A percentile compares a stretch with the other conserved stretches of the same genome.
Evolutionary conservation across 2,329 filamentous ascomycete genomes (phyloP).

Genomic region (Colletotrichum cuscutae): DNA sequence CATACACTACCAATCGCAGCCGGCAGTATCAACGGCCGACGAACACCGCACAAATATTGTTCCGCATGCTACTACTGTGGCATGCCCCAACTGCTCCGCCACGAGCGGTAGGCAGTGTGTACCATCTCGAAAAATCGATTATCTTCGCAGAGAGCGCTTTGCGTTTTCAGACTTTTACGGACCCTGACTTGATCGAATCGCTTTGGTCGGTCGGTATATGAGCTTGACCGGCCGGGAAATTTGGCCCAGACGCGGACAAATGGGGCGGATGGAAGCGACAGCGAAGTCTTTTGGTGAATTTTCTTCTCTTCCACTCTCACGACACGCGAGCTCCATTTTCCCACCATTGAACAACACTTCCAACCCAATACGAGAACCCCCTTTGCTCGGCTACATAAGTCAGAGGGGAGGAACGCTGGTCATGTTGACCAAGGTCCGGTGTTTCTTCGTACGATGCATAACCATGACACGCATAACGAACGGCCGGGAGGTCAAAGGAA

Average conservation of each 20-base stretch:
- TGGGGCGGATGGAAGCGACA: constrained; percentile 16
- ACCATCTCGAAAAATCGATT: constrained; percentile 16
- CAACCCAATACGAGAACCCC: neutral
- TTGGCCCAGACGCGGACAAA: constrained; percentile 1
- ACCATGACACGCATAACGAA: constrained; percentile 18
- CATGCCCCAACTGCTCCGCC: constrained; percentile 11
- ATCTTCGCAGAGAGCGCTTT: constrained; percentile 18
- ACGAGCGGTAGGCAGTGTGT: constrained; percentile 22
- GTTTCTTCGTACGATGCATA: constrained; percentile 16
- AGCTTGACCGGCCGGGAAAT: neutral
- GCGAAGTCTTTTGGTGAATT: constrained; percentile 20
- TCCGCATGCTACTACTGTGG: neutral
- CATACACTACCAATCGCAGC: constrained; percentile 18
- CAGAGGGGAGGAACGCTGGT: constrained; percentile 1
- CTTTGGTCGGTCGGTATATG: constrained; percentile 23
- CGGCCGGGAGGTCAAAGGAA: neutral
- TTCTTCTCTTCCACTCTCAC: constrained; percentile 14
- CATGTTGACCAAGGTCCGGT: constrained; percentile 17
- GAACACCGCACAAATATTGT: constrained; percentile 7
- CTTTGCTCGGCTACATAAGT: neutral
- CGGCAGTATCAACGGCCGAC: constrained; percentile 6
- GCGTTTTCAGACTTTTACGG: constrained; percentile 9
- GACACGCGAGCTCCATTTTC: constrained; percentile 1
- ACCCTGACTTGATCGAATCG: neutral
- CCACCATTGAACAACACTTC: neutral